Conservation (phyloP, 1,284 basidiomycete genomes). For the Mixia osmundae region DNA sequence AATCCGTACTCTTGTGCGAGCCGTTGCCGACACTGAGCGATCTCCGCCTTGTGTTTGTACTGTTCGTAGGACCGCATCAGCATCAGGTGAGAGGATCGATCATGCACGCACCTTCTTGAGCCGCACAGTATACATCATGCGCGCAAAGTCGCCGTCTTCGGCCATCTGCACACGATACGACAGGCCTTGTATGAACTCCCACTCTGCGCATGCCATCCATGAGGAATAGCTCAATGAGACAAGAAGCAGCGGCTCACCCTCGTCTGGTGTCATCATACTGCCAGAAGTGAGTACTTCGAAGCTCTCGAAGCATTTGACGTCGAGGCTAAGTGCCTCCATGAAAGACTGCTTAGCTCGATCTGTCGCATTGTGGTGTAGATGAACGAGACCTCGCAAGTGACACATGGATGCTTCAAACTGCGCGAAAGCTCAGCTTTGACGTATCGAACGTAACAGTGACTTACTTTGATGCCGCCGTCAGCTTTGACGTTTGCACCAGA, state of each 20-base stretch:
- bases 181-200: conserved; percentile 76
- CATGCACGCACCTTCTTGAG: conserved; percentile 41
- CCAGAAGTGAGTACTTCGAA: conserved; percentile 74
- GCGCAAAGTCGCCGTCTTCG: conserved; percentile 70
- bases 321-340: conserved; percentile 77
- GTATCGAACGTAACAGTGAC: conserved; percentile 3
- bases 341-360: conserved; percentile 78
- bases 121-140: conserved; percentile 71
- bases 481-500: conserved; percentile 13
- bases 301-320: conserved; percentile 93
- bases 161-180: conserved; percentile 53
- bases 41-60: conserved; percentile 58
- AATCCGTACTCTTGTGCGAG: conserved; percentile 57
- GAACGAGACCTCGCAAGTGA: conserved; percentile 70
- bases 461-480: conserved; percentile 66
- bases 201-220: conserved; percentile 48
- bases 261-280: conserved; percentile 77
- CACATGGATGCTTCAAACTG: conserved; percentile 90
- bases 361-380: conserved; percentile 74
- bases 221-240: not conserved
- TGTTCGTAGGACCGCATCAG: conserved; percentile 11
- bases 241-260: conserved; percentile 34
- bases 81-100: conserved; percentile 3
- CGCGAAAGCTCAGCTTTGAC: no score
- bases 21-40: conserved; percentile 43